phyloP scores from a whole-genome alignment of 768 basidiomycete species.

The Termitomyces bulborhizus region DNA sequence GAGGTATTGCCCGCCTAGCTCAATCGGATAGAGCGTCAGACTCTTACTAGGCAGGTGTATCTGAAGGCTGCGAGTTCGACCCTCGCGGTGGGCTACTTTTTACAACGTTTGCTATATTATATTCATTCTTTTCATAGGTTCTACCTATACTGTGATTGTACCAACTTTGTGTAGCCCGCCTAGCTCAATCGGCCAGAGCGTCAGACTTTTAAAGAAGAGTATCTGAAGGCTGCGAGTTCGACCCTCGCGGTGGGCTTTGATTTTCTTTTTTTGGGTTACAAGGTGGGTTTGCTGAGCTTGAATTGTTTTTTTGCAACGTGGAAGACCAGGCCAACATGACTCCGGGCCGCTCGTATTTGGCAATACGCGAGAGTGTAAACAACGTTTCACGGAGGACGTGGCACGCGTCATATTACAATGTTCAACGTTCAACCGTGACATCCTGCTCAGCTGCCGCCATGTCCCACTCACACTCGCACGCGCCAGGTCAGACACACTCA shows the following conservation, averaged over 20 bases:
- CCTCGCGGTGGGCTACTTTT: slow-evolving; percentile 36
- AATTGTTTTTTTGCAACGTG: not conserved
- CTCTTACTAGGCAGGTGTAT: slow-evolving; percentile 39
- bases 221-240: slow-evolving; percentile 87
- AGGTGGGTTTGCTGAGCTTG: too few species aligned
- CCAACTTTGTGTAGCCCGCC: slow-evolving; percentile 29
- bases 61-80: slow-evolving; percentile 85
- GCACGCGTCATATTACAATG: slow-evolving; percentile 1
- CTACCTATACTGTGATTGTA: too few species aligned
- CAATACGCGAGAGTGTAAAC: not conserved
- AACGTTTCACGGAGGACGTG: slow-evolving; percentile 10
- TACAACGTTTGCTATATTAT: too few species aligned
- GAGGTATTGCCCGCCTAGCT: too few species aligned
- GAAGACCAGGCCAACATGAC: too few species aligned
- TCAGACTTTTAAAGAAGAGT: slow-evolving; percentile 39
- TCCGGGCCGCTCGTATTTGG: slow-evolving; percentile 7
- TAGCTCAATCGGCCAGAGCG: slow-evolving; percentile 65
- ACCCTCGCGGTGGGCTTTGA: slow-evolving; percentile 42
- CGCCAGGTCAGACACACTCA: slow-evolving; percentile 45
- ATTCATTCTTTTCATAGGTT: too few species aligned
- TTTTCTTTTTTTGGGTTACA: too few species aligned
- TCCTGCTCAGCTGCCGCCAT: slow-evolving; percentile 25
- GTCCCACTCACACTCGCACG: slow-evolving; percentile 64
- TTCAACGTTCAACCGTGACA: not conserved
- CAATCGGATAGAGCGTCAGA: slow-evolving; percentile 65